Evolutionary conservation across 2,329 filamentous ascomycete genomes (phyloP).

Genomic region (Didymella exigua): DNA sequence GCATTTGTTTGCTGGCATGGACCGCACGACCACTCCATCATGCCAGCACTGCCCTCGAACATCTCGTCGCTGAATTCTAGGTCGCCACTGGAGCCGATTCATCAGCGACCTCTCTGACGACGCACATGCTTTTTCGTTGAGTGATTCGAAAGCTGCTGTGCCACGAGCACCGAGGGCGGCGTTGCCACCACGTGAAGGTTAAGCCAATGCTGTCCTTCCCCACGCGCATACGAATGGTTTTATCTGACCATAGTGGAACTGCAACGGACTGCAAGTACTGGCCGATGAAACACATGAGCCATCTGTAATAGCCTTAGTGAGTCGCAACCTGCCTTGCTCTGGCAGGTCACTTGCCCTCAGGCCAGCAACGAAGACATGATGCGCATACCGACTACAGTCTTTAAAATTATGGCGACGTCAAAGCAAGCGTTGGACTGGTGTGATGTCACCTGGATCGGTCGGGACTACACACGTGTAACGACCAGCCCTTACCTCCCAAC

Average conservation of each 20-base stretch:
- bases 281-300: background rate
- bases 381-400: background rate
- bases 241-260: background rate
- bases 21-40: background rate
- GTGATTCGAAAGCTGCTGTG: background rate
- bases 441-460: background rate
- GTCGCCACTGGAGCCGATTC: no score
- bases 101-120: background rate
- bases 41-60: background rate
- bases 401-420: background rate
- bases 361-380: background rate
- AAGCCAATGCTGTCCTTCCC: conserved; percentile 10
- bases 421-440: conserved; percentile 4
- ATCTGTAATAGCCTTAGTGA: background rate
- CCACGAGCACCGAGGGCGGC: conserved; percentile 5
- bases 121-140: background rate
- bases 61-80: background rate
- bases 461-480: background rate
- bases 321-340: background rate
- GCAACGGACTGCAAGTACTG: background rate
- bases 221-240: background rate
- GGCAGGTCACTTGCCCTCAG: background rate
- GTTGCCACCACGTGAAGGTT: conserved; percentile 10
- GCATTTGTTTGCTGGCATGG: background rate
- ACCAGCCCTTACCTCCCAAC: background rate